These are phyloP conservation scores for Candolleomyces eurysporus DNA, from an alignment of 768 basidiomycete genomes.

Conservation along the genomic window DNA sequence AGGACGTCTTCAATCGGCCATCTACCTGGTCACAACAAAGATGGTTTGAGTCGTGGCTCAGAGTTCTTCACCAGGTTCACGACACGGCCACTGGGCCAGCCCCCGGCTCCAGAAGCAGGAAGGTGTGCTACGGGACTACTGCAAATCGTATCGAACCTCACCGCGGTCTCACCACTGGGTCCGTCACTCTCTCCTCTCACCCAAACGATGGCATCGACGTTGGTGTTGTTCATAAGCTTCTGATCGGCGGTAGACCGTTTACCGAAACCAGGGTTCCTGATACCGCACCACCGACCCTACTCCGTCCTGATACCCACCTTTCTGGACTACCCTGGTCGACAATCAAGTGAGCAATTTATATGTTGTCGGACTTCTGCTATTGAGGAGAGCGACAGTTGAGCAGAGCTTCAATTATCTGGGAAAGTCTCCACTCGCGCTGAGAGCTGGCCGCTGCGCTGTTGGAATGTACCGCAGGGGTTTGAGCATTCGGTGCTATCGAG, in stretches of 20 bases:
- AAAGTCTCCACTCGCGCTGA: no score
- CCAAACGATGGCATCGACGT: conserved; percentile 40
- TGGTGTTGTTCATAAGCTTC: conserved; percentile 18
- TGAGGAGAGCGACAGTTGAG: no score
- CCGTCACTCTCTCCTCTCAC: conserved; percentile 40
- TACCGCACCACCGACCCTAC: conserved; percentile 32
- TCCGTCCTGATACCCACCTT: conserved; percentile 18
- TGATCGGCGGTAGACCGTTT: conserved; percentile 25
- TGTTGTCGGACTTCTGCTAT: no score
- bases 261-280: conserved; percentile 25
- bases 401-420: no score
- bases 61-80: conserved; percentile 26
- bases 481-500: no score
- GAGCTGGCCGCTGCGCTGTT: no score
- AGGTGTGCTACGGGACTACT: conserved; percentile 20
- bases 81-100: conserved; percentile 33
- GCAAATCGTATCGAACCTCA: conserved; percentile 29
- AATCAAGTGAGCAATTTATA: conserved; percentile 27
- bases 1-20: not conserved
- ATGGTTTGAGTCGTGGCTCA: conserved; percentile 18
- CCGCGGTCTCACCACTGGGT: conserved; percentile 30
- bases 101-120: conserved; percentile 35
- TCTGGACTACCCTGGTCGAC: conserved; percentile 32
- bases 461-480: no score
- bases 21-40: not conserved